Evolutionary conservation across 345 rosid genomes (phyloP).

Genomic region (Pistacia atlantica): DNA sequence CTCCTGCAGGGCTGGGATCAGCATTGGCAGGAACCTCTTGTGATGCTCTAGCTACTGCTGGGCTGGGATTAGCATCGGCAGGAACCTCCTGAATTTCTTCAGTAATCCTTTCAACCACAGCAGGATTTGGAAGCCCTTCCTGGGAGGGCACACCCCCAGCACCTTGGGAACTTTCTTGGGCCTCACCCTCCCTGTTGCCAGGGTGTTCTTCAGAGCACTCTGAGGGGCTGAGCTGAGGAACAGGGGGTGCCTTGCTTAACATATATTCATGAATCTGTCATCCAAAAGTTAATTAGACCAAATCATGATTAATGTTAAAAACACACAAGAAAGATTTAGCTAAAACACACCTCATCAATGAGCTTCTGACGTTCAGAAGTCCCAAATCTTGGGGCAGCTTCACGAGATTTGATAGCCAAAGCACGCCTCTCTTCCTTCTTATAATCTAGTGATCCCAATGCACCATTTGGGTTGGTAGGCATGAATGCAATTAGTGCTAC

Average conservation of each 20-base stretch:
- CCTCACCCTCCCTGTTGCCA: constrained; percentile 22
- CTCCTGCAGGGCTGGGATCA: constrained; percentile 32
- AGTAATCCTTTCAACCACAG: constrained; percentile 38
- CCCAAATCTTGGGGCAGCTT: constrained; percentile 74
- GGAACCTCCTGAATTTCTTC: constrained; percentile 51
- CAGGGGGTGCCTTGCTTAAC: constrained; percentile 77
- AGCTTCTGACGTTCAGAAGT: constrained; percentile 82
- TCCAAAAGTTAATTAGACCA: constrained; percentile 13
- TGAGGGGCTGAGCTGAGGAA: constrained; percentile 42
- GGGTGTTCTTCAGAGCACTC: constrained; percentile 32
- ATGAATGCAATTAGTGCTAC: constrained; percentile 95
- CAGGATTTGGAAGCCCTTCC: constrained; percentile 31
- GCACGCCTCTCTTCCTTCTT: constrained; percentile 81
- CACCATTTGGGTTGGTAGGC: constrained; percentile 96
- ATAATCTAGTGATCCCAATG: constrained; percentile 90
- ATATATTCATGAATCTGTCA: constrained; percentile 86
- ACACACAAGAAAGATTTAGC: background rate
- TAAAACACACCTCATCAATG: constrained; percentile 71
- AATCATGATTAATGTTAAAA: background rate
- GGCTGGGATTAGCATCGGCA: constrained; percentile 31
- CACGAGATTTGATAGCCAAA: constrained; percentile 91
- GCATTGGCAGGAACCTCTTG: constrained; percentile 38
- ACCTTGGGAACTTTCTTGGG: constrained; percentile 21
- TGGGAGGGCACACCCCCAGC: constrained; percentile 16
- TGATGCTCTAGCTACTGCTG: constrained; percentile 28